These are phyloP conservation scores for Penicillium paradoxum DNA, from an alignment of 495 filamentous ascomycete genomes.

Conservation along the genomic window DNA sequence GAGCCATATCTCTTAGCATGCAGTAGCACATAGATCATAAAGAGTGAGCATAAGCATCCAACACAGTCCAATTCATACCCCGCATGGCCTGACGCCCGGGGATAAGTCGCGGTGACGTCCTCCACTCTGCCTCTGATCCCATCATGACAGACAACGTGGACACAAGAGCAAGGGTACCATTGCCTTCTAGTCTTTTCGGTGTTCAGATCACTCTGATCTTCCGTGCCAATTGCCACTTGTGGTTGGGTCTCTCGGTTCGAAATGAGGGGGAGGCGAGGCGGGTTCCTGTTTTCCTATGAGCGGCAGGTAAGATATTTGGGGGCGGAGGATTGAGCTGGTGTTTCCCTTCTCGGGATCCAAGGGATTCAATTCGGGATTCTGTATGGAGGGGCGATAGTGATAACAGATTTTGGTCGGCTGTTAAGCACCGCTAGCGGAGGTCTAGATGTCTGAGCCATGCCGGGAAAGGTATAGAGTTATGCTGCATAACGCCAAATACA, in stretches of 20 bases:
- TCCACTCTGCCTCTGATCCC: not conserved
- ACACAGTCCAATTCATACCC: not conserved
- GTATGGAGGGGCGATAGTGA: too few relatives aligned
- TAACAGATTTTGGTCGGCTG: too few relatives aligned
- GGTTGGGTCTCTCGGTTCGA: not conserved
- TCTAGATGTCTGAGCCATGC: not conserved
- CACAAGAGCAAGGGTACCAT: not conserved
- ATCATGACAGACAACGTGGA: not conserved
- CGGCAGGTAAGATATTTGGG: not conserved
- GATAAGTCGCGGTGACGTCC: constrained; percentile 1
- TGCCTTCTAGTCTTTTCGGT: not conserved
- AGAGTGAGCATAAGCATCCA: not conserved
- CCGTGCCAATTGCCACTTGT: not conserved
- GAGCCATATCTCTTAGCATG: too few relatives aligned
- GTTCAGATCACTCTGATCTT: not conserved
- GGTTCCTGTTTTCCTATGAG: not conserved
- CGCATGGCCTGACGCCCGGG: not conserved
- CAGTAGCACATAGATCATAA: too few relatives aligned
- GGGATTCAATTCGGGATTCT: too few relatives aligned
- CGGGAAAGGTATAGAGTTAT: not conserved
- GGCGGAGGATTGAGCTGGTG: not conserved
- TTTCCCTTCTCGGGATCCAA: too few relatives aligned
- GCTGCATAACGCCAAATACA: not conserved
- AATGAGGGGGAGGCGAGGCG: not conserved
- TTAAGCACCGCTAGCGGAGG: too few relatives aligned